Evolutionary conservation across 225 moss, liverwort and hornwort genomes (phyloP).

Genomic region (Lunularia cruciata): DNA sequence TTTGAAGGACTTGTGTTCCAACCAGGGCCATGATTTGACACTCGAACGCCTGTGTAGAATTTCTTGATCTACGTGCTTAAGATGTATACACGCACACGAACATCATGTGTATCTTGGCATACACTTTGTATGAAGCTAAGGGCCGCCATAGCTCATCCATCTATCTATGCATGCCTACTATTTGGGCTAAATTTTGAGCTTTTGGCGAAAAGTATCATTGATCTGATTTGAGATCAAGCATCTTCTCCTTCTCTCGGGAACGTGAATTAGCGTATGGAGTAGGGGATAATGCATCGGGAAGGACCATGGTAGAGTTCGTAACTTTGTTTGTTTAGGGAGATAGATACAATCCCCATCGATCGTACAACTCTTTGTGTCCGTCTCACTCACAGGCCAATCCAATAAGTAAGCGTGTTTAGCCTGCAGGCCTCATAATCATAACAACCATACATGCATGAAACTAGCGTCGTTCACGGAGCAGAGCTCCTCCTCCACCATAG

Average conservation of each 20-base stretch:
- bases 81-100: conserved; percentile 5
- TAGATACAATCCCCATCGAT: not conserved
- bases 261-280: not conserved
- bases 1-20: not conserved
- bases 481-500: too few relatives aligned
- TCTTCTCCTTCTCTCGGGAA: not conserved
- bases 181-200: too few relatives aligned
- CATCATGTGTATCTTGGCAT: conserved; percentile 13
- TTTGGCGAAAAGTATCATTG: conserved; percentile 12
- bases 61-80: conserved; percentile 10
- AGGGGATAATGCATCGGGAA: not conserved
- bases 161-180: conserved; percentile 1
- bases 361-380: not conserved
- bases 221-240: not conserved
- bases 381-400: not conserved
- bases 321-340: not conserved
- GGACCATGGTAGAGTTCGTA: too few relatives aligned
- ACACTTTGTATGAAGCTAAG: not conserved
- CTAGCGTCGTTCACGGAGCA: not conserved
- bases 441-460: not conserved
- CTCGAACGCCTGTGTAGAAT: not conserved
- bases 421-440: not conserved
- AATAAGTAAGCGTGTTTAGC: conserved; percentile 3
- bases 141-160: not conserved
- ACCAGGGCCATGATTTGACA: not conserved